Conservation (phyloP, 257 asterid species). For the Fraxinus pennsylvanica region DNA sequence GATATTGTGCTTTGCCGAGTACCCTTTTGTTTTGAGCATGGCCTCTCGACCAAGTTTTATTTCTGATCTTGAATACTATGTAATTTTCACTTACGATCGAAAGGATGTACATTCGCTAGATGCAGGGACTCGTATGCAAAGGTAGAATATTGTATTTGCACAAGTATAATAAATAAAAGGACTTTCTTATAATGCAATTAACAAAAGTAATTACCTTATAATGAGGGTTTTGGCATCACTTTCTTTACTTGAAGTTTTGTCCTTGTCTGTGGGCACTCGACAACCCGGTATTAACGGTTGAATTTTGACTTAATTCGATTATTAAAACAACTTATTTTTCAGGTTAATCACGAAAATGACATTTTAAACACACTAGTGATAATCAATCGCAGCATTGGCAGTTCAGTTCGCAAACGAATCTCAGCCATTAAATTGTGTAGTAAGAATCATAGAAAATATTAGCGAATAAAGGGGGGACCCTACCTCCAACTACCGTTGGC, state of each 20-base stretch:
- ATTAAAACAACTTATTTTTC: neutral
- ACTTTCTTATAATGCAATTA: neutral
- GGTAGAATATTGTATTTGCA: constrained; percentile 17
- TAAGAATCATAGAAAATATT: neutral
- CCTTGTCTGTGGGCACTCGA: constrained; percentile 30
- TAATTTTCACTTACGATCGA: neutral
- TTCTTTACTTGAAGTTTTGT: constrained; percentile 43
- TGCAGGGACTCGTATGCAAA: constrained; percentile 32
- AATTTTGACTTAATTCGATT: neutral
- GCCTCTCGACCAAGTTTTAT: neutral
- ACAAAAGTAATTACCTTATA: constrained; percentile 21
- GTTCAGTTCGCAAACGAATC: constrained; percentile 2
- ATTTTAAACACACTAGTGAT: neutral
- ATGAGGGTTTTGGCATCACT: constrained; percentile 32
- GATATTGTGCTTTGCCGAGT: neutral
- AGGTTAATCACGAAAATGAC: constrained; percentile 25
- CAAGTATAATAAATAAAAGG: neutral
- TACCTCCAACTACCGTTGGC: constrained; percentile 27
- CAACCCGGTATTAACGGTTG: constrained; percentile 33
- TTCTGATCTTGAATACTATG: neutral
- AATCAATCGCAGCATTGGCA: neutral
- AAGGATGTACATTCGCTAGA: neutral
- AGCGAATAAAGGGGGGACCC: constrained; percentile 16
- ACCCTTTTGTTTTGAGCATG: neutral
- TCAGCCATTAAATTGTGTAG: constrained; percentile 15